Evolutionary conservation across 768 basidiomycete species (phyloP), one percentile per base, ranked within the genome.

Genomic region (Mycena alexandri): DNA sequence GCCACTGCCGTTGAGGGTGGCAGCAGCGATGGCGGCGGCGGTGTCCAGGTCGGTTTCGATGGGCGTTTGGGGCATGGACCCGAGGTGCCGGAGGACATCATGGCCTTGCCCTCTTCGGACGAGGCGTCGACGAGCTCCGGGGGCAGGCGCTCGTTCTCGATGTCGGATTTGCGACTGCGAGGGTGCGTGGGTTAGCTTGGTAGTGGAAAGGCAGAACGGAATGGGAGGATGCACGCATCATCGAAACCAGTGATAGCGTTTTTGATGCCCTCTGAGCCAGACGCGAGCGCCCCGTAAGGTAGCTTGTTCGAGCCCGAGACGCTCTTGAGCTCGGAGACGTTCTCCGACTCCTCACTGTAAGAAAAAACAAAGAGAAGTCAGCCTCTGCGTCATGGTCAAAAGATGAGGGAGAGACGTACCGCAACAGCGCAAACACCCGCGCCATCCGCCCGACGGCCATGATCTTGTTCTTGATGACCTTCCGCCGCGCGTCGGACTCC

Each of bases 381-480:
- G 25, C 7, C 7, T 19, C n/a, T n/a, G n/a, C n/a, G n/a, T n/a
- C n/a, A n/a, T 21, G n/a, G 48, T 12, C 22, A 42, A 8, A 7
- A 16, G 21, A 8, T 2, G n/a, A n/a, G n/a, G n/a, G n/a, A n/a
- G n/a, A 43, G 19, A 82, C 90, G 68, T 59, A 97, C 95, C 96
- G 92, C 65, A 99, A 89, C 29, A 99, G 85, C 2, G 96, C 93
- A 80, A 99, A 99, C 34, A 99, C 95, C 44, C 96, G 86, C n/a
- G 95, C 91, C 93, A 99, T 96, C 67, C 96, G 86, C 42, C 97
- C 98, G 44, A 99, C 95, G 55, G 96, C 96, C 81, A 98, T 87
- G 71, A 99, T 99, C 86, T 99, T 99, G 84, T 93, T 96, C 84
- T 96, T 98, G 86, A 99, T 98, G 69, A 93, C 84, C 77, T 93